Conservation (phyloP, 2,329 filamentous ascomycete genomes). For the Phaeosphaeriaceae sp. region DNA sequence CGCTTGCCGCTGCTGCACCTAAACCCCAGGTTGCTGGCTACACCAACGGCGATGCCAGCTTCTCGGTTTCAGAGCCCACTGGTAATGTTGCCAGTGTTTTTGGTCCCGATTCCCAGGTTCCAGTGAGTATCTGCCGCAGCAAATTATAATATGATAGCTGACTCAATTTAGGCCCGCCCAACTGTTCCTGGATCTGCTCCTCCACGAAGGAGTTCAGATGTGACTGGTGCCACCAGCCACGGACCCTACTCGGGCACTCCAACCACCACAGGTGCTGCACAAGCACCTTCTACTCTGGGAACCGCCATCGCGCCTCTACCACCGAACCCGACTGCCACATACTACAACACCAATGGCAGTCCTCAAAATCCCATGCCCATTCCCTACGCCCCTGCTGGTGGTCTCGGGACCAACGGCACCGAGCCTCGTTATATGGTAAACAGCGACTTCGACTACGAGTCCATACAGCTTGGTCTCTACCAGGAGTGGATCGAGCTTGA, state of each 20-base stretch:
- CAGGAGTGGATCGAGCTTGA: constrained; percentile 88
- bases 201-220: constrained; percentile 56
- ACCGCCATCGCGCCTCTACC: constrained; percentile 65
- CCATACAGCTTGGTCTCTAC: constrained; percentile 75
- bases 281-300: constrained; percentile 61
- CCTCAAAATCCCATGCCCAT: constrained; percentile 73
- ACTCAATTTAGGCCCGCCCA: no score
- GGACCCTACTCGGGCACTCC: constrained; percentile 71
- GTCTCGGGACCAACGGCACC: constrained; percentile 78
- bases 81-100: constrained; percentile 51
- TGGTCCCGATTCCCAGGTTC: constrained; percentile 52
- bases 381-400: constrained; percentile 73
- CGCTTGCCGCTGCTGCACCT: constrained; percentile 47
- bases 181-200: constrained; percentile 26
- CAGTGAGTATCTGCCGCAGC: constrained; percentile 39
- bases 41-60: constrained; percentile 53
- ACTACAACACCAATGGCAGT: constrained; percentile 74
- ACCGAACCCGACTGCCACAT: constrained; percentile 67
- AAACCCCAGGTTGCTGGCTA: constrained; percentile 55
- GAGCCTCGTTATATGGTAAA: constrained; percentile 77
- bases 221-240: constrained; percentile 69
- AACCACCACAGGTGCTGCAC: constrained; percentile 73
- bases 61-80: constrained; percentile 43
- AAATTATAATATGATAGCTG: neutral
- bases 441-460: constrained; percentile 85